phyloP scores from a whole-genome alignment of 768 basidiomycete genomes.

The Lentinula edodes region DNA sequence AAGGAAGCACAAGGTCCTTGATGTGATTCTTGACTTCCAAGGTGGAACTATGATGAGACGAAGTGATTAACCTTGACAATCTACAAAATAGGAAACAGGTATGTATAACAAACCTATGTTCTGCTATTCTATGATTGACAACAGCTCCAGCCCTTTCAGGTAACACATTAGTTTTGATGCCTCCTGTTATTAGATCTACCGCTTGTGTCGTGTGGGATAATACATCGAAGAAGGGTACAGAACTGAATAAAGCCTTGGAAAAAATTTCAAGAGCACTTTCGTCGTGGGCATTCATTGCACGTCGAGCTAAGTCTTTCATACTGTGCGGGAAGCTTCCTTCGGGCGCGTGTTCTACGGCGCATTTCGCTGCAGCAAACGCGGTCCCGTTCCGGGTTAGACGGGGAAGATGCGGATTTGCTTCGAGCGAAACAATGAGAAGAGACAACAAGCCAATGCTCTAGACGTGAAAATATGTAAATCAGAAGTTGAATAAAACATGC shows the following conservation, averaged over 20 bases:
- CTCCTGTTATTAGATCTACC: conserved; percentile 40
- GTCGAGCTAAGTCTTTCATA: conserved; percentile 16
- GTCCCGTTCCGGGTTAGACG: conserved; percentile 33
- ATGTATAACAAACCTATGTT: conserved; percentile 23
- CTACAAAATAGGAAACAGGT: too few species aligned
- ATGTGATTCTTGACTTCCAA: conserved; percentile 22
- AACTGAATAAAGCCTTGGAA: conserved; percentile 22
- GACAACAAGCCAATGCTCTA: conserved; percentile 57
- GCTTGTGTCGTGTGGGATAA: conserved; percentile 46
- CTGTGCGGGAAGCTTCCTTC: neutral
- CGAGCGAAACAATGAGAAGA: conserved; percentile 41
- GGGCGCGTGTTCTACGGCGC: conserved; percentile 26
- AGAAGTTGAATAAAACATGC: neutral
- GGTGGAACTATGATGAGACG: conserved; percentile 24
- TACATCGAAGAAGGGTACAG: conserved; percentile 14
- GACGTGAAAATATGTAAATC: neutral
- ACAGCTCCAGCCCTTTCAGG: conserved; percentile 47
- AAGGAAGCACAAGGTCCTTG: conserved; percentile 22
- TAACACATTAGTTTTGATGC: conserved; percentile 50
- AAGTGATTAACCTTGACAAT: neutral
- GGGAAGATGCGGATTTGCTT: conserved; percentile 31
- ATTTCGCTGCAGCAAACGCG: conserved; percentile 25
- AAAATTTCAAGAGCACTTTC: conserved; percentile 34
- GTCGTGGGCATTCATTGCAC: conserved; percentile 14
- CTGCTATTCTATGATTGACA: conserved; percentile 46